phyloP scores from a whole-genome alignment of 352 stramenopile genomes.

The Chrysophaeum taylorii region DNA sequence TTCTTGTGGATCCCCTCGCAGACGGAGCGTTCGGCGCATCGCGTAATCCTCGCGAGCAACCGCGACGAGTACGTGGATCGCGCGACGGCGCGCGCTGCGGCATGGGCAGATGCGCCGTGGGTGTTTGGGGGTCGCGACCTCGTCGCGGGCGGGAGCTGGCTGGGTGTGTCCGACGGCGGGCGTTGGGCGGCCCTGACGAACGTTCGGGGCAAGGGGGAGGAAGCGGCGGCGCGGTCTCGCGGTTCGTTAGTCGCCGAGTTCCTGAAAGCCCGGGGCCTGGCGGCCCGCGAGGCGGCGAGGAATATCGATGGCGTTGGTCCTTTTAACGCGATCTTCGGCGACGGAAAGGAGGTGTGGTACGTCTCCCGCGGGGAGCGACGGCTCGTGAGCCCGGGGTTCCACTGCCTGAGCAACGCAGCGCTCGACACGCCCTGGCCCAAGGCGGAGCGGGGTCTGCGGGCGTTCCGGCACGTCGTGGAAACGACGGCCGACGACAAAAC shows the following conservation, averaged over 20 bases:
- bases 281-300: not conserved
- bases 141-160: conserved; percentile 27
- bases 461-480: too few species aligned
- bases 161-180: conserved; percentile 19
- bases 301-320: conserved; percentile 30
- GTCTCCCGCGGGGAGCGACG: conserved; percentile 22
- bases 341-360: conserved; percentile 23
- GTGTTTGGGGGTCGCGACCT: conserved; percentile 27
- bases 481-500: not conserved
- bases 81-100: conserved; percentile 18
- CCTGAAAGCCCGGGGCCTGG: not conserved
- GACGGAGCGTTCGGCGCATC: too few species aligned
- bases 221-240: conserved; percentile 20
- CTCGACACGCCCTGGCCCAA: conserved; percentile 33
- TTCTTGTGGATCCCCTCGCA: too few species aligned
- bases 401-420: conserved; percentile 33
- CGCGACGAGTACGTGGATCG: conserved; percentile 33
- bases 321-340: conserved; percentile 31
- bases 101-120: conserved; percentile 13
- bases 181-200: conserved; percentile 27
- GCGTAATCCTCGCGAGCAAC: conserved; percentile 25
- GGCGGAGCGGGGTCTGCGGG: conserved; percentile 12
- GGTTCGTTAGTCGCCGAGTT: conserved; percentile 22
- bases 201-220: conserved; percentile 17
- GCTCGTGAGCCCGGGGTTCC: too few species aligned